A percentile compares a stretch with the other conserved stretches of the same genome.
Conservation (phyloP, 2,329 filamentous ascomycete species). For the Talaromyces sp. region DNA sequence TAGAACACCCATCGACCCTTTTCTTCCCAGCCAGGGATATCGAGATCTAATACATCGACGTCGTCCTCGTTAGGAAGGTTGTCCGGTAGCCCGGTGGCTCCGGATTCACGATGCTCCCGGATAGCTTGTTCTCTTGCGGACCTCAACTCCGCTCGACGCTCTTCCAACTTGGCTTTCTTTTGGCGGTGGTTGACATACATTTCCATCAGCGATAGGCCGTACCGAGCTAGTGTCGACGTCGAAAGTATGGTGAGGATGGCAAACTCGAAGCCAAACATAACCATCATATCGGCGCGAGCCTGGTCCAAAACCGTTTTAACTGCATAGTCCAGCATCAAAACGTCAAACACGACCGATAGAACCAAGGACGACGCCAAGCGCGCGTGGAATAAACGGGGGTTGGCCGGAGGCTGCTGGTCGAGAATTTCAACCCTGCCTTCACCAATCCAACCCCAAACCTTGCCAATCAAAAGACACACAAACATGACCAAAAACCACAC, state of each 20-base stretch:
- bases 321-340: slow-evolving; percentile 74
- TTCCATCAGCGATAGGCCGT: slow-evolving; percentile 73
- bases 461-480: slow-evolving; percentile 81
- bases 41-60: slow-evolving; percentile 87
- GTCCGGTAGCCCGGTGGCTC: slow-evolving; percentile 28
- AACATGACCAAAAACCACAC: slow-evolving; percentile 97
- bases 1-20: slow-evolving; percentile 91
- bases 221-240: slow-evolving; percentile 70
- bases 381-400: slow-evolving; percentile 80
- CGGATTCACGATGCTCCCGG: slow-evolving; percentile 29
- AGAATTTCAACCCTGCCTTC: slow-evolving; percentile 90
- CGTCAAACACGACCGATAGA: slow-evolving; percentile 73
- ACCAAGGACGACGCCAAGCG: slow-evolving; percentile 73
- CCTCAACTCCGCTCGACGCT: slow-evolving; percentile 63
- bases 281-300: slow-evolving; percentile 96
- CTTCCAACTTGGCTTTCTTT: slow-evolving; percentile 62
- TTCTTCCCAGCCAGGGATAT: slow-evolving; percentile 92
- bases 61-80: slow-evolving; percentile 63
- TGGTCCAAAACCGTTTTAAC: slow-evolving; percentile 78
- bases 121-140: slow-evolving; percentile 46
- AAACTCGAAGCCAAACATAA: slow-evolving; percentile 99
- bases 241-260: slow-evolving; percentile 79
- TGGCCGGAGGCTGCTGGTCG: slow-evolving; percentile 89
- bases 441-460: slow-evolving; percentile 98
- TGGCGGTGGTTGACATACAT: slow-evolving; percentile 69